Evolutionary conservation across 108 stramenopile species (phyloP).

Genomic region (Fragilariopsis cylindrus): DNA sequence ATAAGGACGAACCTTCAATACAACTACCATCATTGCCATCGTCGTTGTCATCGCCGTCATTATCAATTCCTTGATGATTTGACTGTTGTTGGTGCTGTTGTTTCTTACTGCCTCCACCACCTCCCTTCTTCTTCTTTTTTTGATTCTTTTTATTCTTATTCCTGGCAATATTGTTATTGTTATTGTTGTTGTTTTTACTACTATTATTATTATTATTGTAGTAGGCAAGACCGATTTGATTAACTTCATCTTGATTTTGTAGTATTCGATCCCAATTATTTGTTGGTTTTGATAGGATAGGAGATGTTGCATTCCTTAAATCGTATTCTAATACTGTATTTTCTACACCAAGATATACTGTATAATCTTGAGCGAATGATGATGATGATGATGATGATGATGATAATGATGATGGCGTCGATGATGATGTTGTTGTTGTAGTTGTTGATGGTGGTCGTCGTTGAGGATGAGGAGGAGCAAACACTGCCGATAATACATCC

Average conservation of each 20-base stretch:
- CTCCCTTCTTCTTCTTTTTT: constrained; percentile 18
- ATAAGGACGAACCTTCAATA: constrained; percentile 14
- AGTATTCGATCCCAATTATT: constrained; percentile 31
- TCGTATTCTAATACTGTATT: constrained; percentile 45
- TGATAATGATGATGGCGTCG: too few relatives aligned
- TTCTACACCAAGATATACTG: constrained; percentile 32
- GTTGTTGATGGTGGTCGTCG: neutral
- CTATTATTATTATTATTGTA: constrained; percentile 2
- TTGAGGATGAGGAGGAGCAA: constrained; percentile 37
- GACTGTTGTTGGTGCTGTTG: neutral
- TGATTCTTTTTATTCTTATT: constrained; percentile 4
- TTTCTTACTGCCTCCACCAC: constrained; percentile 14
- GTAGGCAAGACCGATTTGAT: constrained; percentile 39
- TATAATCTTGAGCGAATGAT: neutral
- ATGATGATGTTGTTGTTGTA: neutral
- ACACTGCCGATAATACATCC: constrained; percentile 66
- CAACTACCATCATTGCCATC: neutral
- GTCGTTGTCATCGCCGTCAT: neutral
- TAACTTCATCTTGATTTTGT: constrained; percentile 54
- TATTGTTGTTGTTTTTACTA: constrained; percentile 42
- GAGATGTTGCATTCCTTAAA: constrained; percentile 36
- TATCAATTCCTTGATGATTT: neutral
- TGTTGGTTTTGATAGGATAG: constrained; percentile 27
- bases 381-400: neutral
- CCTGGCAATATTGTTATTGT: constrained; percentile 11